Evolutionary conservation across 2,329 filamentous ascomycete genomes (phyloP).

Genomic region (Monosporascus sp.): DNA sequence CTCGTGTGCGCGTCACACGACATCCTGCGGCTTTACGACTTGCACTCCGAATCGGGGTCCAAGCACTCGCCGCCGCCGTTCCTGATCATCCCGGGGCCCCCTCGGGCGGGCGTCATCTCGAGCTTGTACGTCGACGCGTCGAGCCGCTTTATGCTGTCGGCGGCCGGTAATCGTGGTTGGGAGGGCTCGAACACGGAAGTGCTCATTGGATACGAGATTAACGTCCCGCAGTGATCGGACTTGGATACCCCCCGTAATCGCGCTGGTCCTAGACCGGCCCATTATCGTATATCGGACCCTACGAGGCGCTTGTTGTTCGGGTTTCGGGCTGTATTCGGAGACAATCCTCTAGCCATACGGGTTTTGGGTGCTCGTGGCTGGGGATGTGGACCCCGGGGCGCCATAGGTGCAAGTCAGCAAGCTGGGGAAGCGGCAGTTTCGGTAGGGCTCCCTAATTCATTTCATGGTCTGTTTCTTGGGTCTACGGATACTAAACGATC

Average conservation of each 20-base stretch:
- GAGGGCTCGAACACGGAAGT: slow-evolving; percentile 88
- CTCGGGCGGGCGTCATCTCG: slow-evolving; percentile 78
- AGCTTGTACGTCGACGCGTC: slow-evolving; percentile 82
- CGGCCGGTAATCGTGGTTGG: slow-evolving; percentile 90
- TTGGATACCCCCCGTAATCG: neutral
- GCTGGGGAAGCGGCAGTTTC: no score
- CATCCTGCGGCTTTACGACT: slow-evolving; percentile 87
- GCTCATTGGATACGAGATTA: slow-evolving; percentile 89
- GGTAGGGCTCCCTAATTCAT: no score
- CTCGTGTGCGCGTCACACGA: slow-evolving; percentile 91
- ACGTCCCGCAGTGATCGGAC: slow-evolving; percentile 26
- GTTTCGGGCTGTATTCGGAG: no score
- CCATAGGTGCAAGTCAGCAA: no score
- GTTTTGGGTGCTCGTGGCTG: no score
- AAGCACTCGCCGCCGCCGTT: slow-evolving; percentile 84
- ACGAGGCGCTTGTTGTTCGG: no score
- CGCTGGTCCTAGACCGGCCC: neutral
- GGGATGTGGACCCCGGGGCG: no score
- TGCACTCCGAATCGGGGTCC: slow-evolving; percentile 58
- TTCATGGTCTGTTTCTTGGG: no score
- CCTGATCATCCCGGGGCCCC: slow-evolving; percentile 87
- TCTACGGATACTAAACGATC: no score
- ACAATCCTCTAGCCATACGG: no score
- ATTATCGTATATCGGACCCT: no score
- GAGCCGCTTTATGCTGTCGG: slow-evolving; percentile 85